Percentiles rank a stretch among this genome's conserved stretches.
These are phyloP conservation scores for Venturia aucupariae DNA, from an alignment of 2,329 filamentous ascomycete species.

Conservation along the genomic window DNA sequence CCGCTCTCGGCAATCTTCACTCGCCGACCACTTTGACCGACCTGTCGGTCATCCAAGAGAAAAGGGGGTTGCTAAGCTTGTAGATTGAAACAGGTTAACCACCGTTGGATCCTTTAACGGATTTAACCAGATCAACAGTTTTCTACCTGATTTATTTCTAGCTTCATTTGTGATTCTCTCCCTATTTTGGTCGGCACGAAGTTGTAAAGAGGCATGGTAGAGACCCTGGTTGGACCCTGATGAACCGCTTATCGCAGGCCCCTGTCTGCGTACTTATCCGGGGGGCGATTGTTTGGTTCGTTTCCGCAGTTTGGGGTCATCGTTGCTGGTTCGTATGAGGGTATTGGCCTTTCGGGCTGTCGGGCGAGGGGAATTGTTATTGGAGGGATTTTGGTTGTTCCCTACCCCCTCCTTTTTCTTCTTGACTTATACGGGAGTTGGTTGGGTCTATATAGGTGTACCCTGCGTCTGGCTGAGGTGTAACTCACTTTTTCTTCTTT, in stretches of 20 bases:
- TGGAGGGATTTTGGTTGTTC: no score
- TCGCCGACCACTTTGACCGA: not conserved
- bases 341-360: no score
- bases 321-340: no score
- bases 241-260: not conserved
- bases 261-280: not conserved
- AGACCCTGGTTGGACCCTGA: not conserved
- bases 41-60: no score
- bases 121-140: not conserved
- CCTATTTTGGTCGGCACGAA: not conserved
- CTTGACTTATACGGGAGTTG: no score
- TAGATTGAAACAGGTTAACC: not conserved
- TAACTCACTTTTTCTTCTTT: no score
- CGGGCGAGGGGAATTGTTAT: no score
- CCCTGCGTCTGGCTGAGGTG: no score
- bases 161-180: not conserved
- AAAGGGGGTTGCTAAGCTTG: not conserved
- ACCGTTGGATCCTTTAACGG: not conserved
- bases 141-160: not conserved
- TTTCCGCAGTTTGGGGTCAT: not conserved
- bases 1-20: not conserved
- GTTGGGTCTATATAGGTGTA: no score
- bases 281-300: not conserved
- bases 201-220: not conserved
- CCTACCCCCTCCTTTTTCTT: no score